These are phyloP conservation scores for Dendrobium catenatum DNA, from an alignment of 106 monocot species.

Conservation along the genomic window DNA sequence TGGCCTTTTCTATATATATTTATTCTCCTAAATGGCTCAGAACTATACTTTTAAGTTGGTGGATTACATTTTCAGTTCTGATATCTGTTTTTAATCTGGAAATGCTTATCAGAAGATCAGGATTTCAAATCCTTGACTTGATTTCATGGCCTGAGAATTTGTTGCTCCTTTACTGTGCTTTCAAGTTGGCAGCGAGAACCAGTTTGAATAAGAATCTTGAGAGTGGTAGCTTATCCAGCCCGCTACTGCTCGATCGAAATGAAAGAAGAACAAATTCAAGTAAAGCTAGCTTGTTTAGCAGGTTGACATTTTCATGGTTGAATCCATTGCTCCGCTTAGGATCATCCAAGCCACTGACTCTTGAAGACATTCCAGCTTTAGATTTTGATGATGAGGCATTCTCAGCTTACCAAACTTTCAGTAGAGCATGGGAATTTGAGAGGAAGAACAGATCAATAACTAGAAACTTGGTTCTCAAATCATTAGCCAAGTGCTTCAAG, in stretches of 20 bases:
- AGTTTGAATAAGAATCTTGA: neutral
- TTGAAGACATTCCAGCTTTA: slow-evolving; percentile 51
- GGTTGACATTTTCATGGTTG: slow-evolving; percentile 74
- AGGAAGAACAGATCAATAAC: slow-evolving; percentile 12
- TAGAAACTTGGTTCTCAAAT: slow-evolving; percentile 30
- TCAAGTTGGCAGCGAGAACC: neutral
- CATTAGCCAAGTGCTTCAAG: slow-evolving; percentile 50
- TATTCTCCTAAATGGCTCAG: slow-evolving; percentile 12
- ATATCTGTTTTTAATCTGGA: slow-evolving; percentile 27
- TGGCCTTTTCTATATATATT: slow-evolving; percentile 33
- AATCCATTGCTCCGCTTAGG: slow-evolving; percentile 61
- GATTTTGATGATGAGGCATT: slow-evolving; percentile 45
- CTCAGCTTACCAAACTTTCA: slow-evolving; percentile 41
- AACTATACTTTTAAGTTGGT: slow-evolving; percentile 27
- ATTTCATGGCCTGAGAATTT: slow-evolving; percentile 35
- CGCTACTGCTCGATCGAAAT: slow-evolving; percentile 25
- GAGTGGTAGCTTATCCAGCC: slow-evolving; percentile 15
- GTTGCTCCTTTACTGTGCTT: slow-evolving; percentile 38
- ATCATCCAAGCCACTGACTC: slow-evolving; percentile 35
- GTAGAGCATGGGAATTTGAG: slow-evolving; percentile 26
- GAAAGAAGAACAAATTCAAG: slow-evolving; percentile 13
- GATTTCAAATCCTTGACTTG: slow-evolving; percentile 24
- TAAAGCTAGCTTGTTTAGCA: slow-evolving; percentile 37
- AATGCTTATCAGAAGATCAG: slow-evolving; percentile 11
- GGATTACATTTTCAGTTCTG: slow-evolving; percentile 25